Percentiles rank a stretch among this genome's conserved stretches.
phyloP scores from a whole-genome alignment of 495 filamentous ascomycete genomes.

The Penicillium bialowiezense region DNA sequence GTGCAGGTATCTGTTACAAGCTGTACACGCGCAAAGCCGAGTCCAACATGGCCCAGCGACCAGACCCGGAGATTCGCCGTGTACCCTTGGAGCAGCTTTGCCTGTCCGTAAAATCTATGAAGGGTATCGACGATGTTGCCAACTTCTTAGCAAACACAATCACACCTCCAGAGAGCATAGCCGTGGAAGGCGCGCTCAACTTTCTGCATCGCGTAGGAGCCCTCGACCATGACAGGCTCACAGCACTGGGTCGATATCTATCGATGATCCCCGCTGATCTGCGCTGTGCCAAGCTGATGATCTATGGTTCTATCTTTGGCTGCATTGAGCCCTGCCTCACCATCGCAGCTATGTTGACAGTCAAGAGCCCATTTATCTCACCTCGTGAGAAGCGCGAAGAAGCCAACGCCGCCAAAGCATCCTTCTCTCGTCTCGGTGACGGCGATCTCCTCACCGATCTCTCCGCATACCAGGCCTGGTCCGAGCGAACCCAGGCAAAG shows the following conservation, averaged over 20 bases:
- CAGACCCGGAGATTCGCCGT: slow-evolving; percentile 88
- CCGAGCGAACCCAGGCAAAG: slow-evolving; percentile 52
- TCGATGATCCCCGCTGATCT: slow-evolving; percentile 94
- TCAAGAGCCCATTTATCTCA: slow-evolving; percentile 78
- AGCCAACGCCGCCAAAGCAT: slow-evolving; percentile 69
- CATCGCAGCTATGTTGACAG: slow-evolving; percentile 87
- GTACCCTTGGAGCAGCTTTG: slow-evolving; percentile 95
- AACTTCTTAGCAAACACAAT: slow-evolving; percentile 81
- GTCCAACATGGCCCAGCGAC: slow-evolving; percentile 79
- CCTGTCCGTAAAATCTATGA: slow-evolving; percentile 89
- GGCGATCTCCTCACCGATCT: slow-evolving; percentile 89
- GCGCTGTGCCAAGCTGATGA: slow-evolving; percentile 89
- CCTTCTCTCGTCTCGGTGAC: slow-evolving; percentile 65
- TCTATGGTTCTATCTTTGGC: slow-evolving; percentile 90
- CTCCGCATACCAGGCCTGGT: slow-evolving; percentile 79
- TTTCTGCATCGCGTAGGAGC: slow-evolving; percentile 85
- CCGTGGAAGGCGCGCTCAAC: slow-evolving; percentile 78
- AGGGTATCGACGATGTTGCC: slow-evolving; percentile 72
- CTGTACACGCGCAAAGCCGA: slow-evolving; percentile 86
- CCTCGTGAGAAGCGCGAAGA: slow-evolving; percentile 79
- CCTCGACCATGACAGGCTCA: slow-evolving; percentile 77
- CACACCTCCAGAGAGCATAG: slow-evolving; percentile 78
- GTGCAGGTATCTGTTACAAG: slow-evolving; percentile 90
- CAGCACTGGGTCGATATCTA: slow-evolving; percentile 84
- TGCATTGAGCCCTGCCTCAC: slow-evolving; percentile 85